A percentile compares a stretch with the other conserved stretches of the same genome.
phyloP scores from a whole-genome alignment of 2,329 filamentous ascomycete genomes.

The Colletotrichum orchidophilum region DNA sequence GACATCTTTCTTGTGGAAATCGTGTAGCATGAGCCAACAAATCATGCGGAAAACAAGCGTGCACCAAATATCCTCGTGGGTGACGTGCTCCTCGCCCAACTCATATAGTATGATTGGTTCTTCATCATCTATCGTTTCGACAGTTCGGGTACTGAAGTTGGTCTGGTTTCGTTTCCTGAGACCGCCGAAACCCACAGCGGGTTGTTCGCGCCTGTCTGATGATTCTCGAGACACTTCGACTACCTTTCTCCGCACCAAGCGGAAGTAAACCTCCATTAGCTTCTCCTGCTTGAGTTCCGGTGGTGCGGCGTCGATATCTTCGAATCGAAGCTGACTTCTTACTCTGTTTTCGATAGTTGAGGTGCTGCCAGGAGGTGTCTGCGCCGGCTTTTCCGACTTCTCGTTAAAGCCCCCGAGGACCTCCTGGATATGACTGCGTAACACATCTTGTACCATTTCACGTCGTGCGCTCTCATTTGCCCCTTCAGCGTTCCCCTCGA shows the following conservation, averaged over 20 bases:
- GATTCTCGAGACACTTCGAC: slow-evolving; percentile 44
- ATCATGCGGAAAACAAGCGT: slow-evolving; percentile 66
- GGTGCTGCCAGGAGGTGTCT: neutral
- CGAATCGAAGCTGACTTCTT: slow-evolving; percentile 43
- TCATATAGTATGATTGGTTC: neutral
- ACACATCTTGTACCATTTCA: slow-evolving; percentile 53
- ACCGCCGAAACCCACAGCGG: neutral
- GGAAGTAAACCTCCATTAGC: slow-evolving; percentile 64
- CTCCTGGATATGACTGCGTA: slow-evolving; percentile 60
- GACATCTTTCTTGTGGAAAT: slow-evolving; percentile 64
- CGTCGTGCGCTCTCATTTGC: slow-evolving; percentile 35
- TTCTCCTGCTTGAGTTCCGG: slow-evolving; percentile 59
- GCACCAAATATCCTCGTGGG: slow-evolving; percentile 61
- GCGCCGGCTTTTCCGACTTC: slow-evolving; percentile 1
- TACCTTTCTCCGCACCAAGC: slow-evolving; percentile 52
- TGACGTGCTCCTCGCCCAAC: neutral
- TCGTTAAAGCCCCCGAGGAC: slow-evolving; percentile 57
- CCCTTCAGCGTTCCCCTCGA: neutral
- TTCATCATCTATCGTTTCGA: slow-evolving; percentile 13
- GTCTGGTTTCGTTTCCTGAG: slow-evolving; percentile 4
- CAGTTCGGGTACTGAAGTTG: neutral
- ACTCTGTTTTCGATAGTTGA: slow-evolving; percentile 14
- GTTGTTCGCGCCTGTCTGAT: slow-evolving; percentile 37
- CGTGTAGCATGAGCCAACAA: slow-evolving; percentile 66
- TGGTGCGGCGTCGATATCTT: slow-evolving; percentile 56